Percentiles rank a stretch among this genome's conserved stretches.
Evolutionary conservation across 768 basidiomycete species (phyloP).

Genomic region (Podaxis sp.): DNA sequence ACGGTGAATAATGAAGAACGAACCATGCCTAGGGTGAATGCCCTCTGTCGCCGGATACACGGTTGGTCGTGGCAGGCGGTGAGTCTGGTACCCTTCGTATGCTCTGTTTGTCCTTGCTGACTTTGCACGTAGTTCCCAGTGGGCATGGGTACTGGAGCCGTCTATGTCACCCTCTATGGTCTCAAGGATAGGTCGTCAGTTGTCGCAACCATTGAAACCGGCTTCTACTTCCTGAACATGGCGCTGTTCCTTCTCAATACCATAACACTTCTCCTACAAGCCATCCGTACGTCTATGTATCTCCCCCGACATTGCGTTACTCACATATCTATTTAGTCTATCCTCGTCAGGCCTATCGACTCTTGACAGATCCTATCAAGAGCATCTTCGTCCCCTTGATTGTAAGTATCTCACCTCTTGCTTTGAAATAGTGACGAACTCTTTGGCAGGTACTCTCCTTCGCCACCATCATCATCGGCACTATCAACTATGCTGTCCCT

Average conservation of each 20-base stretch:
- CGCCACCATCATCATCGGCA: constrained; percentile 48
- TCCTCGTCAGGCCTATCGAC: constrained; percentile 38
- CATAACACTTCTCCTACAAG: constrained; percentile 39
- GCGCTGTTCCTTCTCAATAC: constrained; percentile 41
- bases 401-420: constrained; percentile 14
- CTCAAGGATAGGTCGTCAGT: constrained; percentile 31
- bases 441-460: constrained; percentile 42
- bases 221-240: constrained; percentile 47
- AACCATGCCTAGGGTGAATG: constrained; percentile 6
- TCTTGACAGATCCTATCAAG: constrained; percentile 43
- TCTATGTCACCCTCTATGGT: constrained; percentile 45
- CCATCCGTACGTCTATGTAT: constrained; percentile 30
- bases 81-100: constrained; percentile 17
- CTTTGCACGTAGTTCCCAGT: constrained; percentile 38
- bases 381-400: constrained; percentile 41
- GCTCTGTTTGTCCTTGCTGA: not conserved
- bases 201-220: constrained; percentile 36
- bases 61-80: constrained; percentile 53
- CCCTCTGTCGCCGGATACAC: constrained; percentile 32
- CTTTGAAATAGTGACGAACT: not conserved
- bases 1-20: constrained; percentile 2
- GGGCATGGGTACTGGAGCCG: constrained; percentile 49
- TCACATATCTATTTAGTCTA: constrained; percentile 31
- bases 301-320: not conserved
- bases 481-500: constrained; percentile 44